Conservation (phyloP, 2,329 filamentous ascomycete species). For the Fusarium secorum region DNA sequence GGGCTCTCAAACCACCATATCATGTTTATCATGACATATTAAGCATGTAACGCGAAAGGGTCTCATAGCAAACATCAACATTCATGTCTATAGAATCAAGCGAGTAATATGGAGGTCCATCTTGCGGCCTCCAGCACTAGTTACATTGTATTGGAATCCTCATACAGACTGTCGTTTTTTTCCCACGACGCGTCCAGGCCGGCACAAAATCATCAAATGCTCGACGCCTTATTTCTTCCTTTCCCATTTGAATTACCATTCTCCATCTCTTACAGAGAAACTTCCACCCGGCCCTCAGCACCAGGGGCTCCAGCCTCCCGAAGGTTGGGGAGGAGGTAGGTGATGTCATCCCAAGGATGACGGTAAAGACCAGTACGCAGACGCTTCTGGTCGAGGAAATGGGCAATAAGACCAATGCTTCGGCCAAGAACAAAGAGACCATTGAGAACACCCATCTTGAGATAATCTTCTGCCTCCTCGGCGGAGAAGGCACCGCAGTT, state of each 20-base stretch:
- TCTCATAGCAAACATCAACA: slow-evolving; percentile 32
- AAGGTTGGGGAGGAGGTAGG: slow-evolving; percentile 87
- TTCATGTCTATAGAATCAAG: slow-evolving; percentile 48
- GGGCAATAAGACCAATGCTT: slow-evolving; percentile 98
- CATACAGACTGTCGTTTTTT: slow-evolving; percentile 47
- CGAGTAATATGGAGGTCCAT: slow-evolving; percentile 46
- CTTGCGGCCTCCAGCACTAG: slow-evolving; percentile 47
- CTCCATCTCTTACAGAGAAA: slow-evolving; percentile 68
- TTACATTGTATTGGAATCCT: slow-evolving; percentile 49
- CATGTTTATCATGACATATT: neutral
- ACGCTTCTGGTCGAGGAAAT: slow-evolving; percentile 99
- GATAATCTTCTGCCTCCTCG: slow-evolving; percentile 98
- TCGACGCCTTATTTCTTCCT: slow-evolving; percentile 43
- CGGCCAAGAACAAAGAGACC: slow-evolving; percentile 98
- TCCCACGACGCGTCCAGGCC: slow-evolving; percentile 38
- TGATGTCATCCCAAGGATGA: slow-evolving; percentile 99
- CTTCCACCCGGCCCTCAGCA: slow-evolving; percentile 87
- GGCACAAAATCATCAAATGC: slow-evolving; percentile 47
- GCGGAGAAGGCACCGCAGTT: slow-evolving; percentile 96
- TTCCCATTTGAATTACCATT: slow-evolving; percentile 41
- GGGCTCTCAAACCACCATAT: neutral
- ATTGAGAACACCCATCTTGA: slow-evolving; percentile 99
- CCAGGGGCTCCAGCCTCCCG: slow-evolving; percentile 74
- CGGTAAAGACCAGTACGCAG: slow-evolving; percentile 98
- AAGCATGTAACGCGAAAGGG: neutral